Evolutionary conservation across 2,329 filamentous ascomycete genomes (phyloP), one percentile per base, ranked within the genome.

Genomic region (Fusarium dimerum): DNA sequence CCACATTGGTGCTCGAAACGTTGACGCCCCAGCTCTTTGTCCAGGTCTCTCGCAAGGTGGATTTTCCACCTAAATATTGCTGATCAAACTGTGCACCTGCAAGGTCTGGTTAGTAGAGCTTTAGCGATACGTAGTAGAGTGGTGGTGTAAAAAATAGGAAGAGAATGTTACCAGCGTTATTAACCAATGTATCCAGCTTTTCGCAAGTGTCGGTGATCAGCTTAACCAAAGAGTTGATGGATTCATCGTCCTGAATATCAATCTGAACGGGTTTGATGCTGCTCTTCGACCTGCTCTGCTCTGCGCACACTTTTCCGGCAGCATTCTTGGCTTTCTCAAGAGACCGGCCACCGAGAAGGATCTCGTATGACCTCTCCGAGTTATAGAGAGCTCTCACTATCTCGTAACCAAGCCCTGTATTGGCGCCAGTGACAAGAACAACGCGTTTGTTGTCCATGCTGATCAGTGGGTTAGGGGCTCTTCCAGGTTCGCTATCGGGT

Each of bases 371-470:
- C 9, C 68, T 69, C 1, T 64, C 30, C 0, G 83, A 82, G 11
- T 69, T 56, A 42, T 75, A 70, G 1, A 87, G 70, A 1, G 81
- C 77, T 55, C 79, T 83, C 45, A 85, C 77, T 8, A 73, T 76
- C 57, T 87, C 78, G 38, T 77, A 79, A 3, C 85, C 85, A 17
- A 88, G 76, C 15, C 84, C 84, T 0, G 78, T 84, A 59, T 85
- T 86, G 54, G 74, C 83, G 36, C 84, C 84, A 2, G 84, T 86
- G 56, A 86, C 77, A 41, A 86, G 66, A n/a, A 85, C 65, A 53
- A 82, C 71, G 40, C 65, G 66, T 57, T 62, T 66, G 45, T 57
- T 43, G 12, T 57, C 40, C 64, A 65, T 67, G 29, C 16, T 50
- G 45, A 43, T 53, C 20, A 26, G 20, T 7, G 20, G 20, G 20